Evolutionary conservation across 805 yeast genomes (phyloP).

Genomic region (Ogataea saltuana): DNA sequence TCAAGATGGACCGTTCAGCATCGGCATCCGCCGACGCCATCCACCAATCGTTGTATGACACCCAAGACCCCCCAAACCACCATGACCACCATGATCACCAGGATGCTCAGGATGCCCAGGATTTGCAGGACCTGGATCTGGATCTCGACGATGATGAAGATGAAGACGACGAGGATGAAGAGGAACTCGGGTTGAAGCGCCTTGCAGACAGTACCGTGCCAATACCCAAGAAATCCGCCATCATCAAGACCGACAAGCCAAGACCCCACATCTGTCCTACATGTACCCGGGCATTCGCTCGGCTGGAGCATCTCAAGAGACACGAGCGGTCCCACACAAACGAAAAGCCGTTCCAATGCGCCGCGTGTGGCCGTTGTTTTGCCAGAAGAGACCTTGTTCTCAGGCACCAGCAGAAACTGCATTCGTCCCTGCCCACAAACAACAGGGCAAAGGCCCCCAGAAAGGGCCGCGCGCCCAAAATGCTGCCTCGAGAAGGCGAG

Average conservation of each 20-base stretch:
- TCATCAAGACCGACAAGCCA: constrained; percentile 88
- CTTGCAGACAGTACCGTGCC: constrained; percentile 41
- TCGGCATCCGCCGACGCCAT: background rate
- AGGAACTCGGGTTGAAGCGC: constrained; percentile 5
- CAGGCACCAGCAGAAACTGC: constrained; percentile 94
- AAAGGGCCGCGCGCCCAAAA: constrained; percentile 29
- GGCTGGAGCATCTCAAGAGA: constrained; percentile 90
- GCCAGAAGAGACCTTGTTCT: constrained; percentile 87
- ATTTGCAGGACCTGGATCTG: too few relatives aligned
- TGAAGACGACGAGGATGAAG: constrained; percentile 13
- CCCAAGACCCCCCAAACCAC: background rate
- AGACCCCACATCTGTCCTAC: constrained; percentile 88
- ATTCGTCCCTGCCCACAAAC: constrained; percentile 51
- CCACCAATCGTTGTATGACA: background rate
- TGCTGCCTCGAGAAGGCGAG: constrained; percentile 33
- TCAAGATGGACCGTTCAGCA: background rate
- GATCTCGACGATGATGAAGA: constrained; percentile 6
- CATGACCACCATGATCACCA: too few relatives aligned
- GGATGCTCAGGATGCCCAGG: too few relatives aligned
- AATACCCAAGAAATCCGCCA: constrained; percentile 81
- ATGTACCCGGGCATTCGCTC: constrained; percentile 94
- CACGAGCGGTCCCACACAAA: constrained; percentile 94
- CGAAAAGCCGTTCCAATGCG: constrained; percentile 95
- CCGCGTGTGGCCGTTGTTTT: constrained; percentile 93
- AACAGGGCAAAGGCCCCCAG: constrained; percentile 36